These are phyloP conservation scores for Fusarium chaquense DNA, from an alignment of 2,329 filamentous ascomycete species.

Conservation along the genomic window DNA sequence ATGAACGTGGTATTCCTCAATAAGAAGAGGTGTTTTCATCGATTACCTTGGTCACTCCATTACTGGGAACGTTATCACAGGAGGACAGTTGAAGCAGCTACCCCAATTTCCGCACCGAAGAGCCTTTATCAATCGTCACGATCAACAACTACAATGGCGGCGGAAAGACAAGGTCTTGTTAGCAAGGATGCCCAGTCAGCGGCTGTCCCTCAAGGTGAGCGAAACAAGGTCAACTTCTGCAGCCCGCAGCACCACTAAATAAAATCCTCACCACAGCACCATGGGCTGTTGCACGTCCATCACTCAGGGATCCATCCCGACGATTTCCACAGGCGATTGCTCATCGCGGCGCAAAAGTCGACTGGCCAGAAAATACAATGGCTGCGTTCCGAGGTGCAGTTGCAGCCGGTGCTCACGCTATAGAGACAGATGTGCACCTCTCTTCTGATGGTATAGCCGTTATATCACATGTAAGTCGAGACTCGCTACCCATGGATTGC, in stretches of 20 bases:
- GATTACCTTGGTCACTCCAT: background rate
- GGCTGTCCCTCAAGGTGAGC: constrained; percentile 29
- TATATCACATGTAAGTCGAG: constrained; percentile 75
- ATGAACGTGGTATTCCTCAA: constrained; percentile 26
- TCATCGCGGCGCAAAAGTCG: constrained; percentile 82
- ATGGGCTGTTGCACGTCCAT: constrained; percentile 52
- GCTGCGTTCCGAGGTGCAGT: constrained; percentile 80
- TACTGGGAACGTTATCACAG: background rate
- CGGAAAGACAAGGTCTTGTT: constrained; percentile 24
- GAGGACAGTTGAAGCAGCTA: background rate
- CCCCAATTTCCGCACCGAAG: background rate
- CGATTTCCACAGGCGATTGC: constrained; percentile 77
- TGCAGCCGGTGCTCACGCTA: constrained; percentile 78
- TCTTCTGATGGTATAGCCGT: constrained; percentile 87
- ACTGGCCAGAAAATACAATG: constrained; percentile 88
- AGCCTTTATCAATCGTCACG: background rate
- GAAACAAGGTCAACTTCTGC: background rate
- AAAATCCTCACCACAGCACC: constrained; percentile 33
- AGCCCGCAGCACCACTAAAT: constrained; percentile 4
- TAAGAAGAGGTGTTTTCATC: constrained; percentile 5
- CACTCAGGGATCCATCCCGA: constrained; percentile 42
- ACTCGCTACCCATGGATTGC: background rate
- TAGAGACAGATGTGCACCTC: constrained; percentile 91
- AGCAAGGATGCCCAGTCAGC: constrained; percentile 21
- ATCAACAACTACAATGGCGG: constrained; percentile 1